These are phyloP conservation scores for Globisporangium nagaii DNA, from an alignment of 352 stramenopile genomes.

Conservation along the genomic window DNA sequence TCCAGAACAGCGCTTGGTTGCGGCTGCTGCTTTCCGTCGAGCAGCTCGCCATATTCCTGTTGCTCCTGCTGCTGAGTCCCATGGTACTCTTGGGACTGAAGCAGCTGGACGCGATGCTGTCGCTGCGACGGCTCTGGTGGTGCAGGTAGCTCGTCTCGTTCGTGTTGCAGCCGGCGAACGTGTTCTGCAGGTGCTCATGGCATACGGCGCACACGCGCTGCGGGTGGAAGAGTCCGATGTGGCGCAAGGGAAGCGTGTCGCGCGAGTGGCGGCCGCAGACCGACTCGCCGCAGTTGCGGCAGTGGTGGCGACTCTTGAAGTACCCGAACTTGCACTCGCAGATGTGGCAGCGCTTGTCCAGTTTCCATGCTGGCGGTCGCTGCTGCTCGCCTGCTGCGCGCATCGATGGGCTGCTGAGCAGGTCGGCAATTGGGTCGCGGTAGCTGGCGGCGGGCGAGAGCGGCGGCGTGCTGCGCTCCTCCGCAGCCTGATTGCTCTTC, in stretches of 20 bases:
- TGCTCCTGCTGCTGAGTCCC: not conserved
- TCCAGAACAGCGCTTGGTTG: constrained; percentile 6
- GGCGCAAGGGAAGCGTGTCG: constrained; percentile 51
- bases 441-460: not conserved
- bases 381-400: constrained; percentile 11
- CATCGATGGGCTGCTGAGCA: constrained; percentile 9
- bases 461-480: not conserved
- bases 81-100: not conserved
- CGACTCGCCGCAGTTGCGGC: constrained; percentile 71
- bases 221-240: constrained; percentile 44
- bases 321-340: constrained; percentile 75
- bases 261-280: constrained; percentile 72
- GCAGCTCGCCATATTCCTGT: not conserved
- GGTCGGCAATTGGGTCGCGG: constrained; percentile 14
- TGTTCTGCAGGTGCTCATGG: constrained; percentile 49
- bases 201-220: constrained; percentile 66
- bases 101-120: constrained; percentile 4
- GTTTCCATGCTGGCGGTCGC: constrained; percentile 44
- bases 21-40: constrained; percentile 1
- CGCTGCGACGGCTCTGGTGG: not conserved
- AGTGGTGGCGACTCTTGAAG: constrained; percentile 77
- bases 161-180: constrained; percentile 7
- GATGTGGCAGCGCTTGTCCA: constrained; percentile 48
- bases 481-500: not conserved
- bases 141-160: constrained; percentile 2